Conservation (phyloP, 441 rosid genomes). For the Theobroma grandiflorum region DNA sequence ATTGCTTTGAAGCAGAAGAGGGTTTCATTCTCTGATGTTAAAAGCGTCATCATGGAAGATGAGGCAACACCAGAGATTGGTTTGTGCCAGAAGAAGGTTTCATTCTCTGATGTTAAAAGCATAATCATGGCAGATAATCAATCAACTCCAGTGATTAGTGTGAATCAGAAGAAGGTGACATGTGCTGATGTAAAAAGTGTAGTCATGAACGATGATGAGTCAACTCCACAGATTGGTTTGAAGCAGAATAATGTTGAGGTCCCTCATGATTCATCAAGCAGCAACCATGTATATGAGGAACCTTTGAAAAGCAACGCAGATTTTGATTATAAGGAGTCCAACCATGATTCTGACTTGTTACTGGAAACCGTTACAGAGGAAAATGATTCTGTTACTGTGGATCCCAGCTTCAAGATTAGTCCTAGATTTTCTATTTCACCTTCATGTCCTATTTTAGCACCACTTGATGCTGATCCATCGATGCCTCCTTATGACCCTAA, state of each 20-base stretch:
- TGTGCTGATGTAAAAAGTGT: conserved; percentile 42
- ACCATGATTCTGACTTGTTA: conserved; percentile 23
- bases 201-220: conserved; percentile 32
- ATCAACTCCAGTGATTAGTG: conserved; percentile 22
- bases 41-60: conserved; percentile 35
- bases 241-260: conserved; percentile 32
- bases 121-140: conserved; percentile 36
- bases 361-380: conserved; percentile 26
- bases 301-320: conserved; percentile 20
- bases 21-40: conserved; percentile 45
- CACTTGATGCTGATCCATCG: conserved; percentile 70
- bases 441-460: conserved; percentile 54
- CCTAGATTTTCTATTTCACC: conserved; percentile 41
- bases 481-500: conserved; percentile 80
- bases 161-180: conserved; percentile 47
- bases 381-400: conserved; percentile 52
- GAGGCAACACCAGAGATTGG: conserved; percentile 27
- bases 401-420: conserved; percentile 50
- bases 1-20: conserved; percentile 3
- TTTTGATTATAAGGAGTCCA: neutral
- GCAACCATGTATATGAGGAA: conserved; percentile 39
- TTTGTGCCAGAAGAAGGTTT: conserved; percentile 41
- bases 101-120: conserved; percentile 45
- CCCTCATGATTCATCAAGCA: conserved; percentile 47
- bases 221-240: neutral